Evolutionary conservation across 2,329 filamentous ascomycete genomes (phyloP), one percentile per base, ranked within the genome.

Genomic region (Monilinia polystroma): DNA sequence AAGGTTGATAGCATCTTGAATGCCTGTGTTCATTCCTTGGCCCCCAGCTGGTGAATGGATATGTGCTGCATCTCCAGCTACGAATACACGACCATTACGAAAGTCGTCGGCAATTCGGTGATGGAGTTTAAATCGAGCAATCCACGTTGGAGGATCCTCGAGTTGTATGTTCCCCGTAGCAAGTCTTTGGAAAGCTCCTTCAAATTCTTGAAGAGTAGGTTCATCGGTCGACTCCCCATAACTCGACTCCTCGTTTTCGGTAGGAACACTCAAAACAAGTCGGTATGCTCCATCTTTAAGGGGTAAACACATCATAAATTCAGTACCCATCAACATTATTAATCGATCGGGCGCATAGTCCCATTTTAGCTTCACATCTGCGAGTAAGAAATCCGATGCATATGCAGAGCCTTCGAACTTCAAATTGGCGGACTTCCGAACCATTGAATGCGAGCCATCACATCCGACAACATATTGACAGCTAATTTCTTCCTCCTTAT

Each of bases 391-490:
- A 4, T 79, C 72, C 53, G 80, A 79, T 1, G 76, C 72, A 60
- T 82, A 83, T 0, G 77, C 74, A 2, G 73, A 78, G 0, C 81
- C 81, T 6, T 79, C 75, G 62, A 80, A 83, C 7, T 73, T 73
- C 32, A 82, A 74, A 23, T 71, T 72, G 29, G 79, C 77, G 0
- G 72, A 69, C 63, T 77, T 78, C 23, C 84, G 80, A 3, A 85
- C 79, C 2, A 76, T 78, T 0, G 81, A 84, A 23, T 80, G 79
- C 0, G 82, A 81, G 1, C 84, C 84, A 52, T 86, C 84, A 7
- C 83, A 83, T 1, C 82, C 84, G 3, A 84, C 78, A 4, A 80
- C 79, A 64, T 82, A 86, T 12, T 74, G 71, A 68, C 77, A 73
- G 69, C 74, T 72, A 63, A 80, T 29, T 70, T 41, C 72, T 43